These are phyloP conservation scores for Pelomyxa schiedti DNA, from an alignment of 78 protist species.

Conservation along the genomic window DNA sequence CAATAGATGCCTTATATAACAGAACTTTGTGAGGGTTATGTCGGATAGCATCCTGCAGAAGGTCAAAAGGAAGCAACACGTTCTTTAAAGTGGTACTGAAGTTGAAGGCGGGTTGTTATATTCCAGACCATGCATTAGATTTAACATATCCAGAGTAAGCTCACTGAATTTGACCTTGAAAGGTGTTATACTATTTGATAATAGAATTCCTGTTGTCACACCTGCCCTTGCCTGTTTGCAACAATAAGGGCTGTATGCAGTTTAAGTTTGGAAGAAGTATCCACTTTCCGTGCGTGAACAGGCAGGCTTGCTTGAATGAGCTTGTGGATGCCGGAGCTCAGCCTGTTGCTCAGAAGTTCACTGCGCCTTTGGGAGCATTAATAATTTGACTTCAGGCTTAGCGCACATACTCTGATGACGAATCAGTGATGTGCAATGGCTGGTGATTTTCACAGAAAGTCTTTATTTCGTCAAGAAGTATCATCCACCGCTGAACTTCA, in stretches of 20 bases:
- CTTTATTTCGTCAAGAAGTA: neutral
- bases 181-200: too few species aligned
- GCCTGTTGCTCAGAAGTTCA: neutral
- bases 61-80: neutral
- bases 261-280: too few species aligned
- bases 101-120: conserved; percentile 4
- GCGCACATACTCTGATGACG: neutral
- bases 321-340: neutral
- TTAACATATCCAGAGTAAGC: conserved; percentile 47
- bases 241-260: neutral
- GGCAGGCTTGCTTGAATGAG: neutral
- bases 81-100: neutral
- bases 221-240: neutral
- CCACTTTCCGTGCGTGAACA: too few species aligned
- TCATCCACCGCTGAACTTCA: neutral
- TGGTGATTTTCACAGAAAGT: neutral
- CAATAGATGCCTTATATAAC: conserved; percentile 30
- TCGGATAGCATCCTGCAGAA: neutral
- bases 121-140: conserved; percentile 38
- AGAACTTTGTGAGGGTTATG: conserved; percentile 40
- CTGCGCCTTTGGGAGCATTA: neutral
- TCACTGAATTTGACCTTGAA: conserved; percentile 40
- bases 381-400: neutral
- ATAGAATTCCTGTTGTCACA: too few species aligned
- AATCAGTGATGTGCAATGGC: neutral